A percentile compares a stretch with the other conserved stretches of the same genome.
These are phyloP conservation scores for Chlamydomonas incerta DNA, from an alignment of 139 green algal species.

Conservation along the genomic window DNA sequence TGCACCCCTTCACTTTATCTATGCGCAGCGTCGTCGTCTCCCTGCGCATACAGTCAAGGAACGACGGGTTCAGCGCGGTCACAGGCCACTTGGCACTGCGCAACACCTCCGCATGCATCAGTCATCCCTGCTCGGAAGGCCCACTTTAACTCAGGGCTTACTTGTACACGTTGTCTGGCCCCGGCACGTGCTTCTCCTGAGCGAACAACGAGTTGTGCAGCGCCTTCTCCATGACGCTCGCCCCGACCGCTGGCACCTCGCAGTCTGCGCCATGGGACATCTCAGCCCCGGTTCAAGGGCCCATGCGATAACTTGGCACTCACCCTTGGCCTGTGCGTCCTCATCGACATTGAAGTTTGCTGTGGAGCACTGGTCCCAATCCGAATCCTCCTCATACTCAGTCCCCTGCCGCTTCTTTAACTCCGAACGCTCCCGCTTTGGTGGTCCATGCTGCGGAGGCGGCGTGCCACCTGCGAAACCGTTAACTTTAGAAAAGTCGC, in stretches of 20 bases:
- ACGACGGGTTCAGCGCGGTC: neutral
- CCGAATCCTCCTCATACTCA: conserved; percentile 49
- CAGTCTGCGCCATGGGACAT: neutral
- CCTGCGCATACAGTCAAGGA: conserved; percentile 37
- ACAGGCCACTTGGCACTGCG: no score
- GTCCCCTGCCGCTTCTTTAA: conserved; percentile 30
- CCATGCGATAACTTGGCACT: neutral
- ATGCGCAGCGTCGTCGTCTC: conserved; percentile 73
- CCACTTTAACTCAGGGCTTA: neutral
- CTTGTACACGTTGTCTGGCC: conserved; percentile 30
- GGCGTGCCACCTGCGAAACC: neutral
- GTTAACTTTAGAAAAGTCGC: neutral
- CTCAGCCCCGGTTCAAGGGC: neutral
- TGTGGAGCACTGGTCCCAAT: conserved; percentile 58
- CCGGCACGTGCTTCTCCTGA: conserved; percentile 34
- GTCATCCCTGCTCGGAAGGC: no score
- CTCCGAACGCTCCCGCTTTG: conserved; percentile 21
- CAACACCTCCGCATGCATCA: no score
- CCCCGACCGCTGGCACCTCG: conserved; percentile 36
- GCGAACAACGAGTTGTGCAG: conserved; percentile 54
- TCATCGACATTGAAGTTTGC: conserved; percentile 44
- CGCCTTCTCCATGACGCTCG: conserved; percentile 60
- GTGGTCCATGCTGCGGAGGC: neutral
- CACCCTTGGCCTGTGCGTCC: conserved; percentile 8
- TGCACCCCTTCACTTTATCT: conserved; percentile 78